phyloP scores from a whole-genome alignment of 164 flowering plant species.

The Stephania cephalantha region DNA sequence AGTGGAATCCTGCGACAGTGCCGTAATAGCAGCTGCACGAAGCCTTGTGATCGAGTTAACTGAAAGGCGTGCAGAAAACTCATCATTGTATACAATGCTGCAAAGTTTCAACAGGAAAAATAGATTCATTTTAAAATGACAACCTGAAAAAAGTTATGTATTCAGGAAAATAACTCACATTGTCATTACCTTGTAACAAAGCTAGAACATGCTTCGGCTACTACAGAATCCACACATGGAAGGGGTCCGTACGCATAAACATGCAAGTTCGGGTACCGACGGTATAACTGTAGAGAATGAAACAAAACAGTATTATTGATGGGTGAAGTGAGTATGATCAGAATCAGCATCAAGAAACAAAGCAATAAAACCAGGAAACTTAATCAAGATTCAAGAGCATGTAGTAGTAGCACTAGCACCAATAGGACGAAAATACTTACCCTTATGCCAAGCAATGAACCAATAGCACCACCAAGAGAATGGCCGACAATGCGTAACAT shows the following conservation, averaged over 20 bases:
- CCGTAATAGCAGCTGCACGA: constrained; percentile 64
- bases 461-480: constrained; percentile 85
- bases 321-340: neutral
- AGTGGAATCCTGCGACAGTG: constrained; percentile 50
- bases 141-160: neutral
- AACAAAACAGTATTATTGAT: neutral
- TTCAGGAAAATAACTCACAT: neutral
- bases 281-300: constrained; percentile 38
- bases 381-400: too few relatives aligned
- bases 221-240: constrained; percentile 63
- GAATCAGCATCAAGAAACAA: neutral
- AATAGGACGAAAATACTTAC: constrained; percentile 29
- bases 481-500: constrained; percentile 73
- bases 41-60: constrained; percentile 67
- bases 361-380: neutral
- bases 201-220: constrained; percentile 69
- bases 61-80: constrained; percentile 83
- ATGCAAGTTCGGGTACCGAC: constrained; percentile 54
- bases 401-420: neutral
- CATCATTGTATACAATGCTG: constrained; percentile 70
- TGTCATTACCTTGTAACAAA: constrained; percentile 68
- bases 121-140: neutral
- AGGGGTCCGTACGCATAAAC: constrained; percentile 75
- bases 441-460: constrained; percentile 63
- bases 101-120: constrained; percentile 12